A percentile compares a stretch with the other conserved stretches of the same genome.
Conservation (phyloP, 1,284 basidiomycete genomes). For the Erythrobasidium hasegawianum region DNA sequence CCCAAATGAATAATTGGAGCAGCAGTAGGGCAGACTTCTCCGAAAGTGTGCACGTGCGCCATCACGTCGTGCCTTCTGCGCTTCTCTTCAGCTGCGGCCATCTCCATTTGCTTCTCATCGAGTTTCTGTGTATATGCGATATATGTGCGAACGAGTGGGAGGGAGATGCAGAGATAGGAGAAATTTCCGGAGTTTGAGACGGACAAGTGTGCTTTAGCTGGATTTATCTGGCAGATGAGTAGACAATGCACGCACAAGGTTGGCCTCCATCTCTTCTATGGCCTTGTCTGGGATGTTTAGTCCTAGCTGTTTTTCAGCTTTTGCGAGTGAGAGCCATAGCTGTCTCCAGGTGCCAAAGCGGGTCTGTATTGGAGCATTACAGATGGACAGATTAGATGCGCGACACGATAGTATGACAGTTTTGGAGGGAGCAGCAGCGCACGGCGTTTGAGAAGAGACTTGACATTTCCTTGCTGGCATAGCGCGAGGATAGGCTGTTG, state of each 20-base stretch:
- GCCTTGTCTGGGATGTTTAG: constrained; percentile 84
- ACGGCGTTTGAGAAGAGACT: constrained; percentile 89
- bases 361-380: constrained; percentile 57
- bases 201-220: not conserved
- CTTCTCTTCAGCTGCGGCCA: constrained; percentile 92
- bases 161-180: not conserved
- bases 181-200: not conserved
- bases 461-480: constrained; percentile 99
- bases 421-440: not conserved
- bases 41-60: constrained; percentile 98
- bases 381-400: not conserved
- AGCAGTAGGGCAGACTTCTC: constrained; percentile 85
- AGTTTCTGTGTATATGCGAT: constrained; percentile 57
- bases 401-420: not conserved
- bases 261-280: constrained; percentile 86
- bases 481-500: constrained; percentile 63
- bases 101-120: constrained; percentile 83
- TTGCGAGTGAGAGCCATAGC: constrained; percentile 93
- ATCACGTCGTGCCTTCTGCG: constrained; percentile 98
- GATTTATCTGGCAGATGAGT: not conserved
- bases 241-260: constrained; percentile 63
- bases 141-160: not conserved
- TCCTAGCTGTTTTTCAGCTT: constrained; percentile 93
- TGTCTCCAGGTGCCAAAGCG: constrained; percentile 96
- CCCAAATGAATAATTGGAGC: constrained; percentile 97